These are phyloP conservation scores for Botrytis fragariae DNA, from an alignment of 2,329 filamentous ascomycete genomes.

Conservation along the genomic window DNA sequence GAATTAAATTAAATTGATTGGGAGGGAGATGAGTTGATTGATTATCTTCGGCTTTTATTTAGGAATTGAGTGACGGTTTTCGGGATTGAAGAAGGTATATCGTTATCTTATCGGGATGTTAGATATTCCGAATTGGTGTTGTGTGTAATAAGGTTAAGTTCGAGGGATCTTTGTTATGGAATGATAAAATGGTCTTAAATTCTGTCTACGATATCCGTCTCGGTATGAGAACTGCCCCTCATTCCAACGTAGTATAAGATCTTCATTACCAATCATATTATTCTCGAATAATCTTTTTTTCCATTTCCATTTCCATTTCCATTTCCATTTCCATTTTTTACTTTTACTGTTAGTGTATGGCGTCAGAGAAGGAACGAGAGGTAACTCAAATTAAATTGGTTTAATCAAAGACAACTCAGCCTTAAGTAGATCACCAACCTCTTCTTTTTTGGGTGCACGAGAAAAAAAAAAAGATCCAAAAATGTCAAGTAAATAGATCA, in stretches of 20 bases:
- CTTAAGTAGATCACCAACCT: conserved; percentile 10
- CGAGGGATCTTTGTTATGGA: not conserved
- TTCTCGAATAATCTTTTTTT: not conserved
- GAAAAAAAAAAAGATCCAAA: not conserved
- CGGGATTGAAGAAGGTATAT: not conserved
- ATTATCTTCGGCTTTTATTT: not conserved
- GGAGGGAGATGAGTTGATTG: too few relatives aligned
- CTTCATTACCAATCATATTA: not conserved
- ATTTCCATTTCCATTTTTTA: not conserved
- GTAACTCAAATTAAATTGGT: not conserved
- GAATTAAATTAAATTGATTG: too few relatives aligned
- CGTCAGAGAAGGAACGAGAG: not conserved
- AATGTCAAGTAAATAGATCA: not conserved
- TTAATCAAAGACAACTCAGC: conserved; percentile 3
- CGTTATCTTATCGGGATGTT: not conserved
- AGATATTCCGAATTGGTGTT: not conserved
- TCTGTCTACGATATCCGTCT: too few relatives aligned
- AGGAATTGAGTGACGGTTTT: not conserved
- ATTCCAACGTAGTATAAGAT: not conserved
- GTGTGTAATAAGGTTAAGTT: not conserved
- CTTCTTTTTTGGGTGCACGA: not conserved
- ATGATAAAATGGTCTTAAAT: not conserved
- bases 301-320: not conserved
- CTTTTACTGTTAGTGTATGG: conserved; percentile 2
- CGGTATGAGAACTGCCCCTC: not conserved